Conservation (phyloP, 2,329 filamentous ascomycete genomes). For the Xenoacremonium recifei region DNA sequence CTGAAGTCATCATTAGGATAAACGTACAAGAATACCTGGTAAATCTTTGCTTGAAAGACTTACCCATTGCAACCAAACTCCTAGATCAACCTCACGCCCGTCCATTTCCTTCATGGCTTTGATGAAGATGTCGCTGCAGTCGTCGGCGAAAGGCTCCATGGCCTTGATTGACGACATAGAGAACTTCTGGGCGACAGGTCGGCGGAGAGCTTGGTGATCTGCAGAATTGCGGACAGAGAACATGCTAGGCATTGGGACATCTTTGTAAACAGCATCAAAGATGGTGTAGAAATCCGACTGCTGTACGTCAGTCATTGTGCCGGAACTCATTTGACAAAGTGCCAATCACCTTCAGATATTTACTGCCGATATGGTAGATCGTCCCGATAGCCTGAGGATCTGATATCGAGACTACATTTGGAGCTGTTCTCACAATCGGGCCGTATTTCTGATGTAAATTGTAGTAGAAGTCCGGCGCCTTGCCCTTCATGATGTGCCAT, state of each 20-base stretch:
- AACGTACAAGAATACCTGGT: too few species aligned
- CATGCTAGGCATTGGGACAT: slow-evolving; percentile 8
- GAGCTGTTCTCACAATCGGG: slow-evolving; percentile 13
- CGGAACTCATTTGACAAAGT: too few species aligned
- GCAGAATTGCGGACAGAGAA: slow-evolving; percentile 8
- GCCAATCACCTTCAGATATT: slow-evolving; percentile 15
- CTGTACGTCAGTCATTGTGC: too few species aligned
- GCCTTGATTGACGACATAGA: slow-evolving; percentile 12
- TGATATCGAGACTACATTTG: slow-evolving; percentile 15
- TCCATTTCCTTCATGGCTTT: slow-evolving; percentile 4
- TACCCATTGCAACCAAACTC: slow-evolving; percentile 59
- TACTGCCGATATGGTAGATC: slow-evolving; percentile 10
- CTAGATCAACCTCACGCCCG: slow-evolving; percentile 44
- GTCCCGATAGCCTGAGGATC: slow-evolving; percentile 9
- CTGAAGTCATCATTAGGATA: too few species aligned
- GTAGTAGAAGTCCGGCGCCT: not conserved
- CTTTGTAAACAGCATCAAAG: slow-evolving; percentile 1
- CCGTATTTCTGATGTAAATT: slow-evolving; percentile 12
- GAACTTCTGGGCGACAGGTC: slow-evolving; percentile 13
- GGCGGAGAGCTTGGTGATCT: slow-evolving; percentile 10
- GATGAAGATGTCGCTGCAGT: slow-evolving; percentile 7
- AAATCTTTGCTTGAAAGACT: too few species aligned
- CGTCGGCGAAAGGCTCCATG: slow-evolving; percentile 9
- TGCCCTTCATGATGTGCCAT: not conserved
- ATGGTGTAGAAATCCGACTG: slow-evolving; percentile 5